Evolutionary conservation across 352 stramenopile species (phyloP), one percentile per base, ranked within the genome.

Genomic region (Albugo candida): DNA sequence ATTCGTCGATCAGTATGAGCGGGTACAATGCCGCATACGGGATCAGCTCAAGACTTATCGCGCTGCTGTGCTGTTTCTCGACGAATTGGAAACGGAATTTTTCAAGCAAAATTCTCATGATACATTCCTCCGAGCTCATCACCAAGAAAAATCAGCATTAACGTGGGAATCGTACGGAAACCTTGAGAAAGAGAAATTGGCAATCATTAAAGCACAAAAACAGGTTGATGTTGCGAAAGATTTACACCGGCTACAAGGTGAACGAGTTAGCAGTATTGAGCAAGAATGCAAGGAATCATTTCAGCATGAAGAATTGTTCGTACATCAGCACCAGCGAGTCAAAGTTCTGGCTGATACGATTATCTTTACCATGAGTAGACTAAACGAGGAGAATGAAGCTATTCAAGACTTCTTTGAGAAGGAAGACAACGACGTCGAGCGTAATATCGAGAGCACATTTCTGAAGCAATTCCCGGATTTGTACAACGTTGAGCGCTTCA

Each of bases 111-210:
- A 78, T 16, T 52, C 57, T 0, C 72, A 84, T 49, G 59, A 70
- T 12, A 58, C 69, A 5, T 36, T 59, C 13, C 35, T 84, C 11
- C 58, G 74, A 8, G 70, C 69, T 2, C 67, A 84, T 52, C 66
- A 80, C 53, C 55, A 41, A 1, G 56, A 62, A 20, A 67, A 69
- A 36, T 56, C 66, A 0, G 65, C 66, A 2, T 20, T 64, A 8
- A 66, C 65, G 37, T 55, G 72, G 1, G 52, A 49, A 16, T 80
- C 82, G 70, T 84, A 70, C 2, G 72, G 64, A 0, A 76, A 58
- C 11, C 48, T 81, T n/a, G 69, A 84, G 40, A 65, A 63, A 21
- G 67, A 82, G 34, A 64, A 74, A 27, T 55, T 80, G 6, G 51
- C 70, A 2, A 64, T 76, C 5, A 60, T 58, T 0, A 41, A 57